A percentile compares a stretch with the other conserved stretches of the same genome.
Conservation (phyloP, 148 eudicot genomes). For the Beta vulgaris region DNA sequence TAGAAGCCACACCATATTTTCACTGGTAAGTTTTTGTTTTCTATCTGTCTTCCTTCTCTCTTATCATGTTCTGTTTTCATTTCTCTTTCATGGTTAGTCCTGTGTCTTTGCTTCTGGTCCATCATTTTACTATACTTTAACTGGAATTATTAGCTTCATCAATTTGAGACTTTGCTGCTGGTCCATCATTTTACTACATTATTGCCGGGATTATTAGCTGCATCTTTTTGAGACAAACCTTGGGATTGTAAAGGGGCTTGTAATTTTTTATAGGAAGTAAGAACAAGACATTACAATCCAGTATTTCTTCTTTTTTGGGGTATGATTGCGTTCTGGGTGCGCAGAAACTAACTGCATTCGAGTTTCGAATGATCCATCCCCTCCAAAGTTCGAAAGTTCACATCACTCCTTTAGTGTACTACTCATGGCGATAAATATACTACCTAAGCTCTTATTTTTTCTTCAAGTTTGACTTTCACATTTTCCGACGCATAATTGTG, state of each 20-base stretch:
- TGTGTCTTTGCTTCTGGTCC: background rate
- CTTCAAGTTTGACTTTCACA: no score
- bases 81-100: background rate
- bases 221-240: background rate
- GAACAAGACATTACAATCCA: background rate
- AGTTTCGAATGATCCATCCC: background rate
- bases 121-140: background rate
- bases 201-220: background rate
- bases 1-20: constrained; percentile 97
- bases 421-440: no score
- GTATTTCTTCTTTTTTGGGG: background rate
- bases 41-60: background rate
- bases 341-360: background rate
- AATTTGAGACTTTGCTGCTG: background rate
- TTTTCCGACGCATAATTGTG: no score
- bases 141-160: background rate
- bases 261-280: background rate
- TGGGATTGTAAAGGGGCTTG: background rate
- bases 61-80: background rate
- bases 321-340: background rate
- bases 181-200: background rate
- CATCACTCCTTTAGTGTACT: no score
- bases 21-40: constrained; percentile 53
- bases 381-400: no score
- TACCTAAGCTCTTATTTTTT: no score